phyloP scores from a whole-genome alignment of 805 yeast genomes.

The Kodamaea leandrae region DNA sequence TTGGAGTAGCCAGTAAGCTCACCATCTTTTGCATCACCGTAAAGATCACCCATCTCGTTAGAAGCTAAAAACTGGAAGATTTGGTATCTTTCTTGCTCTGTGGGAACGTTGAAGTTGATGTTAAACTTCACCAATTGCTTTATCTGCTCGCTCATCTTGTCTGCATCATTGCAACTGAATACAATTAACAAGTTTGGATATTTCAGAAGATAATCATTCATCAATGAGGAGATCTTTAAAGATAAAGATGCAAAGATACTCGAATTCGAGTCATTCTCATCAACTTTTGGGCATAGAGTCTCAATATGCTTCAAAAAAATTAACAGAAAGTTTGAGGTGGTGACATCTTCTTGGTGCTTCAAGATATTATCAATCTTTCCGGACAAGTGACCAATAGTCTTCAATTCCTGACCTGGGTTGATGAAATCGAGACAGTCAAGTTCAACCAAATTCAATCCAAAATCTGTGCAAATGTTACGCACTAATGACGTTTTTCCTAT shows the following conservation, averaged over 20 bases:
- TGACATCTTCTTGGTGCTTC: constrained; percentile 29
- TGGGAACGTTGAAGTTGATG: constrained; percentile 71
- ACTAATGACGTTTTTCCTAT: constrained; percentile 76
- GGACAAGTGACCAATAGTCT: constrained; percentile 71
- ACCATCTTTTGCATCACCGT: background rate
- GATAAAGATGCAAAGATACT: constrained; percentile 42
- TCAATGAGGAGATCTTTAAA: constrained; percentile 53
- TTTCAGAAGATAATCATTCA: constrained; percentile 51
- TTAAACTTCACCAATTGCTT: constrained; percentile 76
- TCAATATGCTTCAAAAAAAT: constrained; percentile 73
- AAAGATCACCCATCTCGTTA: constrained; percentile 20
- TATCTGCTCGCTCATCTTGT: constrained; percentile 60
- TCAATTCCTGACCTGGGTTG: constrained; percentile 69
- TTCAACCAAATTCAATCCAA: constrained; percentile 66
- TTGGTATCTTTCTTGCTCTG: constrained; percentile 65
- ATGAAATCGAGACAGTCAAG: constrained; percentile 68
- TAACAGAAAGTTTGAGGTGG: constrained; percentile 32
- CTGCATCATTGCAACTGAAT: constrained; percentile 70
- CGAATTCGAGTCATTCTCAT: constrained; percentile 51
- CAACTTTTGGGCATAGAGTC: constrained; percentile 62
- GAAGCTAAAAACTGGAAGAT: constrained; percentile 55
- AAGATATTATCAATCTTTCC: constrained; percentile 71
- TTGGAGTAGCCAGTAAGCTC: constrained; percentile 9
- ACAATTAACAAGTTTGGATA: constrained; percentile 48
- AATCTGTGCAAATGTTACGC: constrained; percentile 47